Evolutionary conservation across 1,284 basidiomycete species (phyloP), one percentile per base, ranked within the genome.

Genomic region (Bjerkandera adusta): DNA sequence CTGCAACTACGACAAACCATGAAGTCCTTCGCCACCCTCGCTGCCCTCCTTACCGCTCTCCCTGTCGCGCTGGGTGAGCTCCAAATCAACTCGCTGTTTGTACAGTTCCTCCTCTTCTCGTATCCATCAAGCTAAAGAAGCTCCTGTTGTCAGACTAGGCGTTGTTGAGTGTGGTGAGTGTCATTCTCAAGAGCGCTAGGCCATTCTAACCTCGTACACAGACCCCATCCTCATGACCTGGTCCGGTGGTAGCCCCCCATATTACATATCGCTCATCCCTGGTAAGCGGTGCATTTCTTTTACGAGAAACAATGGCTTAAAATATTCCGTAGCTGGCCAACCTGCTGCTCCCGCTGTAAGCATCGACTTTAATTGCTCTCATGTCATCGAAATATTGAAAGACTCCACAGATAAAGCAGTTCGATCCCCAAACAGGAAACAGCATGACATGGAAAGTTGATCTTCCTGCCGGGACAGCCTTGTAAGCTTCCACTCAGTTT

Each of bases 11-110:
- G 36, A 34, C 24, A 37, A 25, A 45, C 30, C 44, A 85, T 85
- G 81, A 81, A 78, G 65, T 72, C 69, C 55, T 62, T 76, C 53
- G 60, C 67, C 53, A 52, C 73, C 55, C 57, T 69, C 39, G 56
- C 70, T 47, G 70, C 77, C 44, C 57, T 81, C 51, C 60, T 70
- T 38, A 71, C 77, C 39, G 55, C 75, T 48, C 53, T 75, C 34
- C 72, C 78, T 30, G 65, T 67, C 51, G 66, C 72, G 43, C 39
- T 73, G n/a, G 77, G 66, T 5, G 61, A 59, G 36, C 36, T 85
- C 55, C 79, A 70, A 24, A 69, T 90, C 63, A 79, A 86, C 63
- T 86, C 87, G 6, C 83, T 88, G 85, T 88, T 55, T 53, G 82
- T 72, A 24, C 45, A n/a, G n/a, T n/a, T n/a, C n/a, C n/a, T n/a